Conservation (phyloP, 2,329 filamentous ascomycete genomes). For the Bipolaris bicolor region DNA sequence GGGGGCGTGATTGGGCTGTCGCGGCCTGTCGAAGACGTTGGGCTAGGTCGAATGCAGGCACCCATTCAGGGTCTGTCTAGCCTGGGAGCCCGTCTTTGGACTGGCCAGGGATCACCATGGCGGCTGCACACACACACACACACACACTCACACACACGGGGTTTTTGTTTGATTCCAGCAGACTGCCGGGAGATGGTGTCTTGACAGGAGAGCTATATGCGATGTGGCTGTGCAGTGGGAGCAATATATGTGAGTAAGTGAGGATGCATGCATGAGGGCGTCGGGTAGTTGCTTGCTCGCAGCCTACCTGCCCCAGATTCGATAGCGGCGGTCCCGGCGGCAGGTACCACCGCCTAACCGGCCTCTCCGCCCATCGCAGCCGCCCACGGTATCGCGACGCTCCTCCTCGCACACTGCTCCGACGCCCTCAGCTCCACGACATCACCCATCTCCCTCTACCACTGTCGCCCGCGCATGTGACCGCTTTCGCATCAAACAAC, state of each 20-base stretch:
- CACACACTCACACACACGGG: not conserved
- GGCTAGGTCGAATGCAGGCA: constrained; percentile 9
- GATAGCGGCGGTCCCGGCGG: constrained; percentile 23
- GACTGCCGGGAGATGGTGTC: not conserved
- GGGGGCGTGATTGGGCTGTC: constrained; percentile 5
- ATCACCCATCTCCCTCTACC: constrained; percentile 26
- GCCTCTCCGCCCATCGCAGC: constrained; percentile 6
- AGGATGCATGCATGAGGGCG: not conserved
- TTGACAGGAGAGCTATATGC: not conserved
- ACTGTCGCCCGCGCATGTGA: constrained; percentile 31
- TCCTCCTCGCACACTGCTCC: constrained; percentile 19
- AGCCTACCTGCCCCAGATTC: constrained; percentile 11
- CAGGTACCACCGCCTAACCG: constrained; percentile 22
- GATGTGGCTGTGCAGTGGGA: not conserved
- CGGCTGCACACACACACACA: not conserved
- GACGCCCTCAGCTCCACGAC: constrained; percentile 19
- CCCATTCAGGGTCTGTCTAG: constrained; percentile 12
- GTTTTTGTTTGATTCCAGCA: not conserved
- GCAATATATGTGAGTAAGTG: not conserved
- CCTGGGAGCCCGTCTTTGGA: not conserved
- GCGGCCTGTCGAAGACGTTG: constrained; percentile 3
- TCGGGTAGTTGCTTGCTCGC: not conserved
- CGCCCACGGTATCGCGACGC: constrained; percentile 7
- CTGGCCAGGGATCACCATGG: constrained; percentile 1
- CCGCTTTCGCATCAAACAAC: constrained; percentile 31